phyloP scores from a whole-genome alignment of 257 asterid species.

The Galeopsis tetrahit region DNA sequence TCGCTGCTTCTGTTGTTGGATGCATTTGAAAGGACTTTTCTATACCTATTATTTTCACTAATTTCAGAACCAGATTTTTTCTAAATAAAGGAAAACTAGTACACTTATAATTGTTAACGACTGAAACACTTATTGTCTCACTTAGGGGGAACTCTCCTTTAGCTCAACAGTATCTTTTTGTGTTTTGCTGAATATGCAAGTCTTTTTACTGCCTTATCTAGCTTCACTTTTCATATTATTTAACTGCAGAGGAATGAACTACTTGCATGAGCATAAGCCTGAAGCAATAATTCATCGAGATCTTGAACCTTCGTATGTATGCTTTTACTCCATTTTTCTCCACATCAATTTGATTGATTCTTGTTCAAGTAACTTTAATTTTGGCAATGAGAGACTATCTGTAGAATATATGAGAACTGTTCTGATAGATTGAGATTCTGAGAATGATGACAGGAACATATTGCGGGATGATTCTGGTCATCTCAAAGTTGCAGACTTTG shows the following conservation, averaged over 20 bases:
- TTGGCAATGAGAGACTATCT: slow-evolving; percentile 21
- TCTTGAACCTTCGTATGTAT: slow-evolving; percentile 91
- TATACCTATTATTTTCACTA: background rate
- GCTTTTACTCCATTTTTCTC: slow-evolving; percentile 21
- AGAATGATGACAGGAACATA: slow-evolving; percentile 66
- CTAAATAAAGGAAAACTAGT: slow-evolving; percentile 13
- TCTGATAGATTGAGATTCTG: slow-evolving; percentile 38
- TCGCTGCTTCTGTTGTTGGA: slow-evolving; percentile 20
- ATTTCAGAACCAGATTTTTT: slow-evolving; percentile 16
- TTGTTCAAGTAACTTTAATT: slow-evolving; percentile 19
- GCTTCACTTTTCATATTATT: slow-evolving; percentile 24
- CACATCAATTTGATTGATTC: slow-evolving; percentile 22
- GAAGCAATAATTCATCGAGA: slow-evolving; percentile 95
- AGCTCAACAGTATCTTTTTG: slow-evolving; percentile 4
- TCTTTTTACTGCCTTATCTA: slow-evolving; percentile 24
- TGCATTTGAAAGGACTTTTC: background rate
- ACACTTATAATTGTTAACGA: background rate
- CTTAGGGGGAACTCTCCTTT: slow-evolving; percentile 1
- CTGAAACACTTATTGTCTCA: slow-evolving; percentile 14
- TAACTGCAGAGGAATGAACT: slow-evolving; percentile 85
- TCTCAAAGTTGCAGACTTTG: slow-evolving; percentile 93
- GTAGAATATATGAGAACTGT: slow-evolving; percentile 21
- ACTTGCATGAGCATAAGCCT: slow-evolving; percentile 89
- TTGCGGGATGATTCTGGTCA: slow-evolving; percentile 88
- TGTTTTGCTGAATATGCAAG: slow-evolving; percentile 6